Conservation (phyloP, 495 filamentous ascomycete genomes). For the Apiosordaria backusii region DNA sequence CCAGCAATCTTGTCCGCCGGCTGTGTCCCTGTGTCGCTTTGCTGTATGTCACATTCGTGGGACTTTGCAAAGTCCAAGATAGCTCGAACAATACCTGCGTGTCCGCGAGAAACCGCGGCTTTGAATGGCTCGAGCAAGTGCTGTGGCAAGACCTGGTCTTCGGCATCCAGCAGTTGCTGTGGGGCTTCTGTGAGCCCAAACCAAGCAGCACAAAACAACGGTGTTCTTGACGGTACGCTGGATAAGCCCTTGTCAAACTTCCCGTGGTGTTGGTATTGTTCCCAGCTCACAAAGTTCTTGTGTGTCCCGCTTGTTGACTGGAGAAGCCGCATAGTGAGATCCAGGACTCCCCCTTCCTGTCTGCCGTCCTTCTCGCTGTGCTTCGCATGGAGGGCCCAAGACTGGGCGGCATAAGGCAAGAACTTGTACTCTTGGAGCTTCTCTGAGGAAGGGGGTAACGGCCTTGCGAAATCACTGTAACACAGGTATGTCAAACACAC, state of each 20-base stretch:
- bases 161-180: neutral
- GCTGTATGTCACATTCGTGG: neutral
- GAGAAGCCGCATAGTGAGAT: neutral
- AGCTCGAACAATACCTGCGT: neutral
- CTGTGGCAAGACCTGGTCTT: neutral
- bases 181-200: neutral
- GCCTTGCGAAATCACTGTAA: neutral
- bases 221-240: neutral
- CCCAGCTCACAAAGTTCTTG: neutral
- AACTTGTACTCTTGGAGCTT: neutral
- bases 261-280: neutral
- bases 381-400: neutral
- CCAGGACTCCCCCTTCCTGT: neutral
- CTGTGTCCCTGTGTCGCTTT: neutral
- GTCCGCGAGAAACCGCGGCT: neutral
- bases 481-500: conserved; percentile 12
- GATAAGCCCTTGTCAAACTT: neutral
- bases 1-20: neutral
- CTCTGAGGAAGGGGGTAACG: neutral
- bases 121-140: neutral
- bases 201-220: neutral
- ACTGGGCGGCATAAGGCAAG: neutral
- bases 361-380: neutral
- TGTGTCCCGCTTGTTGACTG: neutral
- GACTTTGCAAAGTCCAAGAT: neutral